Base-by-base conservation (phyloP, 208 protist genomes). In the Endotrypanum monterogeii region DNA sequence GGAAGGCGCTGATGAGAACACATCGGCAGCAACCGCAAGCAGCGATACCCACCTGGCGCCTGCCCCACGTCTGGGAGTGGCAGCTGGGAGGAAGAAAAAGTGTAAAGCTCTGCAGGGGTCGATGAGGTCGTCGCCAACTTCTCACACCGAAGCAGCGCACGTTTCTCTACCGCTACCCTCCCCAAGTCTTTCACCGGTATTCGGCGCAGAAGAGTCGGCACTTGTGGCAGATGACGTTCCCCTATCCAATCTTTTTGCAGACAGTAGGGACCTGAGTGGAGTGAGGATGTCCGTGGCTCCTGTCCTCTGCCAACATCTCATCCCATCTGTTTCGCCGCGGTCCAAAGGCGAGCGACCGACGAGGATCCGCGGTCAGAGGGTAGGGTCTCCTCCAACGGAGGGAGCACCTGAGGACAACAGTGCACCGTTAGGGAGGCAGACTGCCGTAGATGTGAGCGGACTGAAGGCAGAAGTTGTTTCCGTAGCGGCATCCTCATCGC, bases 211-310 rank as follows among this genome's bases (percentile, higher is more conserved):
- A 48, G 60, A 30, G 18, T 18, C 16, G 60, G 37, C 6, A 9
- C 20, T 30, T 3, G 14, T 65, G 60, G 60, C 5, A 11, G 60
- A 25, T 48, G 63, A 68, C 63, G 16, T 68, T 39, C 63, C 63
- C 44, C 63, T 68, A 23, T 51, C 12, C 16, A 18, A 25, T 25
- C 63, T 68, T 23, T 68, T 52, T 25, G n/a, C 44, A 16, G 12
- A n/a, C 63, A 28, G 44, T 44, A 37, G 44, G 8, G 9, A 68
- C 63, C 18, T 54, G 44, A 39, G 44, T 28, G 63, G 25, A 16
- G 32, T 12, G 12, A 6, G 25, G 14, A 39, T 25, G 44, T 20
- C n/a, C 44, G 37, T 55, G n/a, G 41, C 28, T 16, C 28, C 41
- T 39, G 63, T 14, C n/a, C 23, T 44, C 37, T 54, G 5, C 16